Percentiles rank a stretch among this genome's conserved stretches.
Evolutionary conservation across 208 protist genomes (phyloP).

Genomic region (Trypanosoma lewisi): DNA sequence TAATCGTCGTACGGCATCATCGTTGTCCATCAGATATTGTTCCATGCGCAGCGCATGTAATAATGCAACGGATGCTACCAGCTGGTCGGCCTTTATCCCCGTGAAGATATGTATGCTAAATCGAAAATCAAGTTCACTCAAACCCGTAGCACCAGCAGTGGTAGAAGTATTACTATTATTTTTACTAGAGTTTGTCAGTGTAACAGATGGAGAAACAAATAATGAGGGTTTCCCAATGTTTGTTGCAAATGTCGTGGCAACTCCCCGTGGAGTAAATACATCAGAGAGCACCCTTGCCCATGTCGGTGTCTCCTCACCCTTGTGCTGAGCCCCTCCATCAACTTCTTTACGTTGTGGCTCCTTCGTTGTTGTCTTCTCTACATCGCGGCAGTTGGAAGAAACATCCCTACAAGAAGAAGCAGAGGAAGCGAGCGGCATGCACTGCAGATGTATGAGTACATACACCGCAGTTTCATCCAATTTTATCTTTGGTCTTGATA

Average conservation of each 20-base stretch:
- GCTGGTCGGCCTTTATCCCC: constrained; percentile 48
- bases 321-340: constrained; percentile 2
- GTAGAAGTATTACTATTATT: not conserved
- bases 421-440: constrained; percentile 11
- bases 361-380: not conserved
- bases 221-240: constrained; percentile 25
- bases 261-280: constrained; percentile 69
- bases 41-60: constrained; percentile 39
- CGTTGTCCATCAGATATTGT: constrained; percentile 28
- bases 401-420: not conserved
- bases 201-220: not conserved
- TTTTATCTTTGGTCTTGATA: constrained; percentile 31
- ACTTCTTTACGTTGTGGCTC: not conserved
- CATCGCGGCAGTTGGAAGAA: not conserved
- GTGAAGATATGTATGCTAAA: constrained; percentile 75
- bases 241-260: constrained; percentile 42
- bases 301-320: constrained; percentile 17
- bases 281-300: constrained; percentile 55
- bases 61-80: constrained; percentile 45
- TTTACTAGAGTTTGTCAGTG: not conserved
- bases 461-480: constrained; percentile 46
- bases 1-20: constrained; percentile 40
- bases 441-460: constrained; percentile 61
- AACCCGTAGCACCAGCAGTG: not conserved
- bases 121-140: constrained; percentile 30